Base-by-base conservation (phyloP, 2,329 filamentous ascomycete species). In the Hypocrella siamensis region DNA sequence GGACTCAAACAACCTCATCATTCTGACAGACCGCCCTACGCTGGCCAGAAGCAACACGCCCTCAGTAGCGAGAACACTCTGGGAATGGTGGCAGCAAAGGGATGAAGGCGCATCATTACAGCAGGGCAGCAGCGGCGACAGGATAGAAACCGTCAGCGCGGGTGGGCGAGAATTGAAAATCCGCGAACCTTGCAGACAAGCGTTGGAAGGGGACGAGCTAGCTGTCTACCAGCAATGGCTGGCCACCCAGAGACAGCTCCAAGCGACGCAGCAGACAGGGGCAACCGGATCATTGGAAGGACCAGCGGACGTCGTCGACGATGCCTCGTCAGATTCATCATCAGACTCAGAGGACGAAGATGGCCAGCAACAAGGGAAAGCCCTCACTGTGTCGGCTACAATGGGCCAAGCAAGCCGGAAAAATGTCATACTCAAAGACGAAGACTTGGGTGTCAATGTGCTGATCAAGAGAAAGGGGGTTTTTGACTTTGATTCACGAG, bases 401-500 rank as follows among this genome's bases (percentile, higher is more conserved):
- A 65, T 94, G 44, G 82, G 79, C 7, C 84, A 93, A 53, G 75
- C 79, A 7, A 79, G 76, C 40, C 75, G 84, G 38, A 88, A 84
- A 50, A 93, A 93, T 52, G 70, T 88, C 17, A 82, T 81, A 1
- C 63, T 93, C 25, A 86, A 75, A 32, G 86, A 94, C 42, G 83
- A 88, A 40, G 90, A 96, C 43, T 65, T 96, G 3, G 90, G 90
- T 14, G 75, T 96, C 41, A 94, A 92, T 42, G 73, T 98, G 30
- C 63, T 98, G 8, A 67, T 96, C 26, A 82, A 90, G 43, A 79
- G 81, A 42, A 92, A 86, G 49, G 81, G 79, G 11, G 75, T 92
- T n/a, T 82, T 90, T 50, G 90, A 98, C 53, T 98, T 82, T 43
- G 84, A 94, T 47, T 79, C 94, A 2, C 70, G 84, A 26, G 81